phyloP scores from a whole-genome alignment of 2,329 filamentous ascomycete genomes.

The Alternaria novae-zelandiae region DNA sequence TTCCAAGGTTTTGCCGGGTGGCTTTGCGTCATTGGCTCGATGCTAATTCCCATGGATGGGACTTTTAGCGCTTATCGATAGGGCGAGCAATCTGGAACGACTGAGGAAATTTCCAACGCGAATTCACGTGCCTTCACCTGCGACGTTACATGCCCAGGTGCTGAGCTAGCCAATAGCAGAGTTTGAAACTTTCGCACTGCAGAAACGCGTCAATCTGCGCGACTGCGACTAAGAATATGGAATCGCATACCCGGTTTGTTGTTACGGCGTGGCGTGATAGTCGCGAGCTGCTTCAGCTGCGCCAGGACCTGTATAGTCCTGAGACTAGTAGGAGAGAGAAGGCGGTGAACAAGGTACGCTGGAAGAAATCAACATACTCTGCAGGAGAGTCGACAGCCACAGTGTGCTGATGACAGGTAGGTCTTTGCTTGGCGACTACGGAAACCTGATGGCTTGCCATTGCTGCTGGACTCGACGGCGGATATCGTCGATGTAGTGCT shows the following conservation, averaged over 20 bases:
- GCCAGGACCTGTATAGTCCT: conserved; percentile 67
- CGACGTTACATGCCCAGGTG: neutral
- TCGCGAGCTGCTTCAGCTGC: conserved; percentile 69
- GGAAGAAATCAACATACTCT: neutral
- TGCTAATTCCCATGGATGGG: neutral
- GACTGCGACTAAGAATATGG: conserved; percentile 15
- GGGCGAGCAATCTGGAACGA: neutral
- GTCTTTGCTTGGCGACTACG: conserved; percentile 42
- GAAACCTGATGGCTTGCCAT: conserved; percentile 61
- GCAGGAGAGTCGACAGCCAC: neutral
- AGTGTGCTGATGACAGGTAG: conserved; percentile 32
- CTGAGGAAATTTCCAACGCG: conserved; percentile 1
- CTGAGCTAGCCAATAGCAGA: conserved; percentile 16
- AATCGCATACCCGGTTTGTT: conserved; percentile 14
- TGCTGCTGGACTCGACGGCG: conserved; percentile 80
- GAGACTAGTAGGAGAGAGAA: conserved; percentile 37
- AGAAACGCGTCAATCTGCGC: neutral
- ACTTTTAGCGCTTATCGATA: neutral
- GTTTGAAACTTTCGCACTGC: neutral
- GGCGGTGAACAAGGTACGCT: conserved; percentile 50
- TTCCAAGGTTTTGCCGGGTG: neutral
- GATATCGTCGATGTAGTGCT: conserved; percentile 73
- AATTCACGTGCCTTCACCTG: conserved; percentile 11
- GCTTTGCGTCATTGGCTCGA: conserved; percentile 1
- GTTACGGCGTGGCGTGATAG: conserved; percentile 65